phyloP scores from a whole-genome alignment of 495 filamentous ascomycete species.

The Chaetomium tenue region DNA sequence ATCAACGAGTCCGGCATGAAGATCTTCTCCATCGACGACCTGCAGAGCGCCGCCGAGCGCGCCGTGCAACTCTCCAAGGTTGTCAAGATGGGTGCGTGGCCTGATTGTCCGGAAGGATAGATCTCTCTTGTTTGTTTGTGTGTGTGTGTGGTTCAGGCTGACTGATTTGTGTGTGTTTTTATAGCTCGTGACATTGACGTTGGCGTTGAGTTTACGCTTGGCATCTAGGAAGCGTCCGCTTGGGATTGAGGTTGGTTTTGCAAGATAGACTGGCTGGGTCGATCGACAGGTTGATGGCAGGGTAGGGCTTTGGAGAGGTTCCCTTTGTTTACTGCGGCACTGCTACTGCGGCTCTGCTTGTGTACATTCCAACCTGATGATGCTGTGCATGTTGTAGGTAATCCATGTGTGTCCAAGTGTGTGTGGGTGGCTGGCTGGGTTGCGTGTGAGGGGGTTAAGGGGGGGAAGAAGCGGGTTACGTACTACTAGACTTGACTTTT shows the following conservation, averaged over 20 bases:
- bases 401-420: neutral
- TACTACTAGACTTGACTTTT: neutral
- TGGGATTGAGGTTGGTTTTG: neutral
- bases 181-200: constrained; percentile 93
- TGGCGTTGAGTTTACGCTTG: constrained; percentile 93
- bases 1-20: constrained; percentile 98
- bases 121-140: neutral
- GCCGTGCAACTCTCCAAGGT: constrained; percentile 98
- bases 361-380: neutral
- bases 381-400: neutral
- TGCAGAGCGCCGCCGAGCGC: constrained; percentile 96
- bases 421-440: too few relatives aligned
- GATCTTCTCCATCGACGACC: constrained; percentile 99
- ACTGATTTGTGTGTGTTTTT: constrained; percentile 14
- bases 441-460: neutral
- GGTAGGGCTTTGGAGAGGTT: neutral
- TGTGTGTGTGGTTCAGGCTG: constrained; percentile 13
- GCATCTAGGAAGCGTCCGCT: constrained; percentile 61
- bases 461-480: neutral
- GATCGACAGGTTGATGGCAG: neutral
- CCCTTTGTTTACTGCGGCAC: neutral
- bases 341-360: neutral
- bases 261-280: neutral
- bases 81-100: constrained; percentile 83
- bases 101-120: constrained; percentile 19